Evolutionary conservation across 768 basidiomycete genomes (phyloP).

Genomic region (Rhizopogon salebrosus): DNA sequence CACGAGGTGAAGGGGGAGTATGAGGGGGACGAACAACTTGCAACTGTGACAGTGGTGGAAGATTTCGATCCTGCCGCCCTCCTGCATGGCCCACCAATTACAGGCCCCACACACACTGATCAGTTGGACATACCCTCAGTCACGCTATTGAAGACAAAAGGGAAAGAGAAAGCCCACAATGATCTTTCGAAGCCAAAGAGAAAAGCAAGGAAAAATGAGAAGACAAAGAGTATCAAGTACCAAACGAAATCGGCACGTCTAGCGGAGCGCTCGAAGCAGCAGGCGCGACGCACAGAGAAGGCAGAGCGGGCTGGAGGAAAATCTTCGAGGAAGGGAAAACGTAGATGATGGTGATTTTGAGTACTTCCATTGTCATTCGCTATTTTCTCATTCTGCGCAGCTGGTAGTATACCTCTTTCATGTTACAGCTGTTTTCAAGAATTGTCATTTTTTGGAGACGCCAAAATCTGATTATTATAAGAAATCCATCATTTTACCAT

Average conservation of each 20-base stretch:
- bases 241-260: constrained; percentile 67
- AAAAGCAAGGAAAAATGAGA: constrained; percentile 23
- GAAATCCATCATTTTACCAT: too few relatives aligned
- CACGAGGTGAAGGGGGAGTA: constrained; percentile 59
- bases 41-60: constrained; percentile 88
- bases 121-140: background rate
- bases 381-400: background rate
- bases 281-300: constrained; percentile 60
- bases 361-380: background rate
- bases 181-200: constrained; percentile 14
- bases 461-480: too few relatives aligned
- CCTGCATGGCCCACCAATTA: constrained; percentile 40
- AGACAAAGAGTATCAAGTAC: constrained; percentile 51
- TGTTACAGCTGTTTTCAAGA: background rate
- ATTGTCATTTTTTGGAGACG: too few relatives aligned
- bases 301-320: constrained; percentile 69
- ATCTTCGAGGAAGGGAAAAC: constrained; percentile 35
- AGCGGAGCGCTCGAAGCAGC: constrained; percentile 58
- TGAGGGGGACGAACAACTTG: constrained; percentile 78
- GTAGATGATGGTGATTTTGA: constrained; percentile 6
- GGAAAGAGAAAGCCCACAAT: constrained; percentile 12
- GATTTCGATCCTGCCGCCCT: constrained; percentile 77
- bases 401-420: background rate
- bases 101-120: background rate
- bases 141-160: constrained; percentile 5